A percentile compares a stretch with the other conserved stretches of the same genome.
phyloP scores from a whole-genome alignment of 2,329 filamentous ascomycete species.

The Escovopsis sp. region DNA sequence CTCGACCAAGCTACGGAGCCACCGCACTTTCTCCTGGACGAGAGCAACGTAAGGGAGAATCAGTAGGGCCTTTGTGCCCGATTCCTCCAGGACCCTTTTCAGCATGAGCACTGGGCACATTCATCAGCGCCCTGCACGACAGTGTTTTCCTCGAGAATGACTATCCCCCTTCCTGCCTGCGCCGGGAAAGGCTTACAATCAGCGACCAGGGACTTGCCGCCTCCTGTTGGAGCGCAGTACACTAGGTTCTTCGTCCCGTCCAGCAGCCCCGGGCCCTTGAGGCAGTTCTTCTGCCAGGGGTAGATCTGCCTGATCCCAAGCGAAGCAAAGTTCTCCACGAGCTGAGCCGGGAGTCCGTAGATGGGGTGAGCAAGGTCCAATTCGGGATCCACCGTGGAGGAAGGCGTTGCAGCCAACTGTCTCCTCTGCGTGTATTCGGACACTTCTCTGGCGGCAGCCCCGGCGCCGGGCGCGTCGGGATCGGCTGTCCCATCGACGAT shows the following conservation, averaged over 20 bases:
- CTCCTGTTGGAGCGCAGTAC: conserved; percentile 68
- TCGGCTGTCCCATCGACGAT: conserved; percentile 23
- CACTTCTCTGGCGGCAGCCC: conserved; percentile 7
- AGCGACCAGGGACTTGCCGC: conserved; percentile 64
- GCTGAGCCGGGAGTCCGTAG: conserved; percentile 45
- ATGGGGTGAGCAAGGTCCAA: conserved; percentile 46
- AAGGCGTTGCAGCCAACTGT: conserved; percentile 37
- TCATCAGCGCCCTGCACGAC: conserved; percentile 6
- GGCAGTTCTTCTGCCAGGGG: conserved; percentile 64
- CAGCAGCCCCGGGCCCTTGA: conserved; percentile 52
- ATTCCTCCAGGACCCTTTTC: conserved; percentile 50
- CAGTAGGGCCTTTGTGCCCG: conserved; percentile 52
- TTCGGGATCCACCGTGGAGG: conserved; percentile 33
- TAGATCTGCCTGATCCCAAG: conserved; percentile 63
- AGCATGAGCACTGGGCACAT: conserved; percentile 48
- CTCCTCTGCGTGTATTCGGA: conserved; percentile 45
- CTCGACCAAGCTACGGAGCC: conserved; percentile 53
- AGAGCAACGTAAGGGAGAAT: conserved; percentile 66
- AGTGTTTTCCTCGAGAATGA: too few species aligned
- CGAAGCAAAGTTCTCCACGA: conserved; percentile 49
- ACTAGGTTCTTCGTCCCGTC: conserved; percentile 53
- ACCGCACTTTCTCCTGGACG: conserved; percentile 66
- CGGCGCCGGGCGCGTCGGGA: conserved; percentile 5
- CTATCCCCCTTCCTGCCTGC: too few species aligned
- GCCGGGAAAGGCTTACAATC: conserved; percentile 25